phyloP scores from a whole-genome alignment of 108 stramenopile genomes.

The Skeletonema tropicum region DNA sequence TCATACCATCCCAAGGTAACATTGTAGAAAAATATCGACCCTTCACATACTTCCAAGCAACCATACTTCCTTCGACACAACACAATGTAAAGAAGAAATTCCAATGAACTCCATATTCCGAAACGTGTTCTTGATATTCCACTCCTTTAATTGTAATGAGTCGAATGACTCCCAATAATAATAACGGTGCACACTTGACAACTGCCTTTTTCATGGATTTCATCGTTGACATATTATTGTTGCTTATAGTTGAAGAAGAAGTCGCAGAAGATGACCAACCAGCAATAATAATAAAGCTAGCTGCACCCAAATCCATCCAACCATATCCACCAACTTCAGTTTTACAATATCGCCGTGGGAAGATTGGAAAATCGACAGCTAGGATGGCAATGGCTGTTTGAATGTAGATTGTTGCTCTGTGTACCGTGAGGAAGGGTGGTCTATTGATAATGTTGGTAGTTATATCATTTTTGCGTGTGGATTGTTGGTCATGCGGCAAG shows the following conservation, averaged over 20 bases:
- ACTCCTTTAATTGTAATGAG: conserved; percentile 76
- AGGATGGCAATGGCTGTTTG: conserved; percentile 91
- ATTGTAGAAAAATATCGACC: not conserved
- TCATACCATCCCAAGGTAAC: conserved; percentile 8
- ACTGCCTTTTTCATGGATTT: conserved; percentile 26
- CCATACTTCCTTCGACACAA: conserved; percentile 37
- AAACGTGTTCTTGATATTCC: conserved; percentile 93
- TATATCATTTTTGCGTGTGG: not conserved
- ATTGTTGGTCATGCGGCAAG: not conserved
- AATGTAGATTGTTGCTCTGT: conserved; percentile 70
- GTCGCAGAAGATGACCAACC: conserved; percentile 58
- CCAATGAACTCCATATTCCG: conserved; percentile 99
- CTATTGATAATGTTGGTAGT: conserved; percentile 15
- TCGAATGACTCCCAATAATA: conserved; percentile 73
- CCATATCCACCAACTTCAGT: conserved; percentile 91
- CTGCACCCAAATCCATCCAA: conserved; percentile 97
- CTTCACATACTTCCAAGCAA: conserved; percentile 29
- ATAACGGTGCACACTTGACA: conserved; percentile 60
- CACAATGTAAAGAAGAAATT: conserved; percentile 97
- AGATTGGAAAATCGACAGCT: conserved; percentile 91
- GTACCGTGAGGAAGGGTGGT: conserved; percentile 63
- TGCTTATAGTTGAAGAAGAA: not conserved
- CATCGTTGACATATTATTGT: not conserved
- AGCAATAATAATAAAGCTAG: conserved; percentile 84
- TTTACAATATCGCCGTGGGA: conserved; percentile 94